Conservation (phyloP, 495 filamentous ascomycete genomes). For the Penicillium subrubescens region DNA sequence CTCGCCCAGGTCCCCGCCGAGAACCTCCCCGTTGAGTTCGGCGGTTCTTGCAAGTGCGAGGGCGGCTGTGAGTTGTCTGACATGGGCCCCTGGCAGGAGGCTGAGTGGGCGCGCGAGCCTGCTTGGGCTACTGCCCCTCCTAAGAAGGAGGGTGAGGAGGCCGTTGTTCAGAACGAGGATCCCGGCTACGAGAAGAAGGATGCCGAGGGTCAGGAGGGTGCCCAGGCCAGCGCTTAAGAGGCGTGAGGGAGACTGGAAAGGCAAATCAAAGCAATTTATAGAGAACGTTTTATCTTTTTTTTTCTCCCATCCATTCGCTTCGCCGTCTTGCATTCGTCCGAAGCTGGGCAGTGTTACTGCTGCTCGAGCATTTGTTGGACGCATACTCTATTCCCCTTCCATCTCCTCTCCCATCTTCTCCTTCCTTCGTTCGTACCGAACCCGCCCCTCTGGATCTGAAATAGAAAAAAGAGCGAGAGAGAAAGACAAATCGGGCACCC, state of each 20-base stretch:
- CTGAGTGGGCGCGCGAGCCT: constrained; percentile 67
- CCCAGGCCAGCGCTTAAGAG: constrained; percentile 37
- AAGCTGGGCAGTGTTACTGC: constrained; percentile 6
- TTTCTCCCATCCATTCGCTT: neutral
- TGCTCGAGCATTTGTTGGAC: neutral
- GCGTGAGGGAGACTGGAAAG: constrained; percentile 7
- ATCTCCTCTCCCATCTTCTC: neutral
- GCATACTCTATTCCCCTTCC: neutral
- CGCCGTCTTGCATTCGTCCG: constrained; percentile 13
- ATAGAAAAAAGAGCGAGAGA: constrained; percentile 3
- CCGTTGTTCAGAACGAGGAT: constrained; percentile 32
- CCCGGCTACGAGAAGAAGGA: constrained; percentile 37
- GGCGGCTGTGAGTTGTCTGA: constrained; percentile 90
- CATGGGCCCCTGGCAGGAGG: constrained; percentile 87
- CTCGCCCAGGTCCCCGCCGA: constrained; percentile 82
- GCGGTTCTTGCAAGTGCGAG: constrained; percentile 77
- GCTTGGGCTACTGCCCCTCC: constrained; percentile 62
- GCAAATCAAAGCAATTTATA: constrained; percentile 13
- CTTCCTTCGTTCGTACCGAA: neutral
- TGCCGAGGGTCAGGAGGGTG: constrained; percentile 31
- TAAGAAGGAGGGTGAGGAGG: constrained; percentile 44
- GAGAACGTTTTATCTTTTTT: neutral
- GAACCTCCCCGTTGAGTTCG: constrained; percentile 87
- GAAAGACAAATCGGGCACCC: neutral
- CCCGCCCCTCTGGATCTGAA: constrained; percentile 2